Base-by-base conservation (phyloP, 768 basidiomycete species). In the Cantharellus anzutake region DNA sequence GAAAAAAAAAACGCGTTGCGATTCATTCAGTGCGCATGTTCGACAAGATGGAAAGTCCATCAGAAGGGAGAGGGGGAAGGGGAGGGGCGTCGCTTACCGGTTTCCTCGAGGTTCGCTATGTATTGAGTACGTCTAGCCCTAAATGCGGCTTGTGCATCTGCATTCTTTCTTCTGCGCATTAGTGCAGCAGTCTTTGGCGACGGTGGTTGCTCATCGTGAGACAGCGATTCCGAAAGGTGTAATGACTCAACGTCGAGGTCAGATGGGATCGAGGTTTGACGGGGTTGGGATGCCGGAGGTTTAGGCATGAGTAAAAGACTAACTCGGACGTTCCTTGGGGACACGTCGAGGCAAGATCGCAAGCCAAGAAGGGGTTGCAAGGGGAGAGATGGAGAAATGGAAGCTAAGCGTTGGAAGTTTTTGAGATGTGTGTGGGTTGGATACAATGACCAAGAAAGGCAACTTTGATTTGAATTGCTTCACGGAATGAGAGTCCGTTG, bases 31-130 rank as follows among this genome's bases (percentile, higher is more conserved):
- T 57, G 11, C 53, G 57, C 38, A 57, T n/a, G 14, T 5, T 42
- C 44, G 34, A 59, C 42, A 42, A 4, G 41, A 62, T 20, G 50
- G 34, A 56, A 78, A 79, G 80, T 56, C 50, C 61, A 51, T 63
- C 42, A n/a, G 7, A 7, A 41, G 51, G 16, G 56, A 34, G 40
- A 60, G 14, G 16, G 16, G 63, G n/a, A 53, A 37, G 51, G 41
- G 50, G 42, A 44, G 51, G 52, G 56, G 42, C 57, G 51, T 11
- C 57, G 63, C 72, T 56, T 60, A 74, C 74, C 74, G 74, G 86
- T 86, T 68, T 86, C 86, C 70, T 90, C 87, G 63, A 90, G 78
- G 7, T 86, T 89, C 50, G 84, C 80, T 67, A 90, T 90, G 69
- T 90, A 90, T 70, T 86, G 88, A 56, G 84, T 85, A 64, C 87